Base-by-base conservation (phyloP, 371 early-diverging fungal species). In the Fennellomyces sp. region DNA sequence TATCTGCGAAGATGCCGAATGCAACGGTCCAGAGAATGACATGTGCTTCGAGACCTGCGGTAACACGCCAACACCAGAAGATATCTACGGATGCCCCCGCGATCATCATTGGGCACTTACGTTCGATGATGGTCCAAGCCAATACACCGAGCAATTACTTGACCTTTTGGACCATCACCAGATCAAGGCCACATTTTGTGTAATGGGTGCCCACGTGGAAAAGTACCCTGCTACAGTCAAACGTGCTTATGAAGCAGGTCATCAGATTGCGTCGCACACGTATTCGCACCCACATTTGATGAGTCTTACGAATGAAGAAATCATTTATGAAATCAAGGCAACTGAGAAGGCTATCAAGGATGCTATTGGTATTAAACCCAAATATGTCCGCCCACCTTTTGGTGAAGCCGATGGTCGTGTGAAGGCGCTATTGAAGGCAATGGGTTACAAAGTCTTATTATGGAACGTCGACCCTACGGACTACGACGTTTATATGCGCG, bases 131-230 rank as follows among this genome's bases (percentile, higher is more conserved):
- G 92, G 90, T 5, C 88, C 88, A 2, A 73, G 61, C 19, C 28
- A 51, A 5, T 81, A 69, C 42, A 86, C 86, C 1, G 51, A n/a
- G 26, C 69, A 77, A 12, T 57, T 91, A 1, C 67, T 92, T 12
- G 80, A 83, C 47, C 58, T 75, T 12, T 66, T 91, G 17, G 73
- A 73, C 13, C 36, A 60, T 6, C 42, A 70, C 10, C 62, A 75
- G 15, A 71, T 82, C 53, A 88, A 82, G 55, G 90, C 82, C 1
- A 92, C 91, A 0, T 91, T 91, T 62, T 91, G 88, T 62, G 68
- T 89, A 19, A 84, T 88, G 70, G 91, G 91, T 5, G 53, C 69
- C 6, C 66, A 74, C 48, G 76, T 75, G 31, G 50, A 66, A 21
- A 52, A 65, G 27, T 73, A 65, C 49, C 67, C 69, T 8, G 61